Percentiles rank a stretch among this genome's conserved stretches.
phyloP scores from a whole-genome alignment of 768 basidiomycete species.

The Porphyrellus cyaneotinctus region DNA sequence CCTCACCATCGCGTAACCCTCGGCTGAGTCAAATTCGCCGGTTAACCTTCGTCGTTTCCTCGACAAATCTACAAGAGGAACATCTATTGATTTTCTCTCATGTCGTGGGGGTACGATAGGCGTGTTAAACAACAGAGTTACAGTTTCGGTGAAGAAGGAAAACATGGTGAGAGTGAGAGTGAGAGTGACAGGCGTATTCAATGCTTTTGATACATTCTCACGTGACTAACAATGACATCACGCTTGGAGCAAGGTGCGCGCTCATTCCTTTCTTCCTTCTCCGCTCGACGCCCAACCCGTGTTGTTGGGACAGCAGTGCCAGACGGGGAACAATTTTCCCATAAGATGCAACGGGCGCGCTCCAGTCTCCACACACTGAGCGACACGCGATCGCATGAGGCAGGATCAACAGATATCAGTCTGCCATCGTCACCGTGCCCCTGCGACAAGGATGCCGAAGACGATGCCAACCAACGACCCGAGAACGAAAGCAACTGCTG shows the following conservation, averaged over 20 bases:
- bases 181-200: not conserved
- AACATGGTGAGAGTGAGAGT: not conserved
- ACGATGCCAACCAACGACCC: conserved; percentile 39
- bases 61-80: conserved; percentile 21
- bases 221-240: conserved; percentile 17
- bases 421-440: conserved; percentile 5
- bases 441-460: conserved; percentile 41
- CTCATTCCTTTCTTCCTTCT: not conserved
- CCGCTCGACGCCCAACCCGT: not conserved
- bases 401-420: not conserved
- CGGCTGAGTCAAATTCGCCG: not conserved
- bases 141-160: conserved; percentile 13
- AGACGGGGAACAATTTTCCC: not conserved
- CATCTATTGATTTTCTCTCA: not conserved
- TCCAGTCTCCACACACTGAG: not conserved
- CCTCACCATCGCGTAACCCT: conserved; percentile 16
- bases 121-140: conserved; percentile 21
- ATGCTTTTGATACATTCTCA: not conserved
- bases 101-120: conserved; percentile 14
- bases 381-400: not conserved
- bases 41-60: not conserved
- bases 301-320: not conserved
- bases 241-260: not conserved
- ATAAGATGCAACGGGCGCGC: not conserved
- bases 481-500: conserved; percentile 39